Conservation (phyloP, 164 flowering plant species). For the Hamamelis virginiana region DNA sequence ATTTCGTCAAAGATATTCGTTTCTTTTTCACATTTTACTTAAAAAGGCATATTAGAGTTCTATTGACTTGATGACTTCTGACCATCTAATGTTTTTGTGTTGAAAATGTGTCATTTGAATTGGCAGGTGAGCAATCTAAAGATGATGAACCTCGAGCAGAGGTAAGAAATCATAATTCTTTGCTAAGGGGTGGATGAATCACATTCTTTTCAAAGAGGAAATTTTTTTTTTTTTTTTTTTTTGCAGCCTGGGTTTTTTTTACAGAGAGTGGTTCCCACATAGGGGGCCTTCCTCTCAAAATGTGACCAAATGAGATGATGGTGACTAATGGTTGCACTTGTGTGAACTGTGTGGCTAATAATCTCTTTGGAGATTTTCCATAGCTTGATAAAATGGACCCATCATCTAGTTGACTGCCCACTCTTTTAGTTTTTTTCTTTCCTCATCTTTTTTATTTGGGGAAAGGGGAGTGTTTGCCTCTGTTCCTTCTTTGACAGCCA, state of each 20-base stretch:
- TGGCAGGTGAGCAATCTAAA: constrained; percentile 50
- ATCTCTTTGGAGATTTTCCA: no score
- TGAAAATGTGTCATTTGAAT: background rate
- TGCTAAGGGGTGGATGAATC: background rate
- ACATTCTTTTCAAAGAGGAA: no score
- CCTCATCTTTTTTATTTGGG: no score
- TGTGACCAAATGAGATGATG: background rate
- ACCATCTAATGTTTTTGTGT: background rate
- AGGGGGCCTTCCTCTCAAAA: background rate
- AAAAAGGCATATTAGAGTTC: background rate
- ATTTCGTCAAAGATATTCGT: background rate
- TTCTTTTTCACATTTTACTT: background rate
- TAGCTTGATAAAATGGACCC: no score
- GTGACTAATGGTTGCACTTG: background rate
- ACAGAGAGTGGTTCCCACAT: no score
- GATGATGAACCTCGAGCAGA: constrained; percentile 31
- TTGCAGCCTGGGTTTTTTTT: no score
- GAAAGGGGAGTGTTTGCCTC: no score
- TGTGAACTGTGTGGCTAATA: no score
- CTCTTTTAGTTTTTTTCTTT: no score
- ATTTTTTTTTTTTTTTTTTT: no score
- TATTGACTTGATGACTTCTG: background rate
- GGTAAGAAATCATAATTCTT: constrained; percentile 21
- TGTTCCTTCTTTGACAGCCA: no score
- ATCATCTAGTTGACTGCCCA: no score